Percentiles rank a stretch among this genome's conserved stretches.
Conservation (phyloP, 805 yeast genomes). For the Ascoidea tarda region DNA sequence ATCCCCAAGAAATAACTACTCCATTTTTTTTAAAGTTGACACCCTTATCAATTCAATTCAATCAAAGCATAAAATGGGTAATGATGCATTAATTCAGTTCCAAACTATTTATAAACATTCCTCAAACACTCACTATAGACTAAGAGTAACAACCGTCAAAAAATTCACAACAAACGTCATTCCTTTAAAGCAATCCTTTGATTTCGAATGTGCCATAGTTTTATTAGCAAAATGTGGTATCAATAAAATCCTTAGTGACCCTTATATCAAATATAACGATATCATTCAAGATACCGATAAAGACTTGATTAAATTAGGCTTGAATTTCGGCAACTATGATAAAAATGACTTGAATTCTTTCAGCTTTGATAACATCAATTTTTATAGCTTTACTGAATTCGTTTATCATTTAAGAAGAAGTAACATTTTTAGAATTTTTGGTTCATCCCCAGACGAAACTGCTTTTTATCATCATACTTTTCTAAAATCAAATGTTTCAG, state of each 20-base stretch:
- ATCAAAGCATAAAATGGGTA: background rate
- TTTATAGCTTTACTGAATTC: constrained; percentile 18
- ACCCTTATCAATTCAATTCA: constrained; percentile 15
- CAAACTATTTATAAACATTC: constrained; percentile 13
- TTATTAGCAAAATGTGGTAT: constrained; percentile 20
- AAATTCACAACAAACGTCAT: constrained; percentile 16
- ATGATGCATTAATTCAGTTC: constrained; percentile 19
- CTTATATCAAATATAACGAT: constrained; percentile 14
- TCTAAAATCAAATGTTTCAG: constrained; percentile 11
- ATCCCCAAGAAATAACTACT: constrained; percentile 14
- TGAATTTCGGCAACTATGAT: constrained; percentile 16
- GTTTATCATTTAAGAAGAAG: constrained; percentile 22
- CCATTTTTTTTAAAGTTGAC: constrained; percentile 22
- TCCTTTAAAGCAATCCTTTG: constrained; percentile 18
- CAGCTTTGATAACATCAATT: background rate
- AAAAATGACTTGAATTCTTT: constrained; percentile 1
- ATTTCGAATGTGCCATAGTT: constrained; percentile 19
- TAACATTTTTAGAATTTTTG: constrained; percentile 23
- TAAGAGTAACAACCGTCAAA: constrained; percentile 20
- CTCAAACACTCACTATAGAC: constrained; percentile 8
- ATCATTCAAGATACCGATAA: constrained; percentile 16
- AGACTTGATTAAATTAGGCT: constrained; percentile 16
- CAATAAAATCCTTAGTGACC: constrained; percentile 21
- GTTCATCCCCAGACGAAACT: constrained; percentile 32
- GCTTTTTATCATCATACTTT: constrained; percentile 24